Evolutionary conservation across 768 basidiomycete genomes (phyloP).

Genomic region (Xerocomellus dryophilus): DNA sequence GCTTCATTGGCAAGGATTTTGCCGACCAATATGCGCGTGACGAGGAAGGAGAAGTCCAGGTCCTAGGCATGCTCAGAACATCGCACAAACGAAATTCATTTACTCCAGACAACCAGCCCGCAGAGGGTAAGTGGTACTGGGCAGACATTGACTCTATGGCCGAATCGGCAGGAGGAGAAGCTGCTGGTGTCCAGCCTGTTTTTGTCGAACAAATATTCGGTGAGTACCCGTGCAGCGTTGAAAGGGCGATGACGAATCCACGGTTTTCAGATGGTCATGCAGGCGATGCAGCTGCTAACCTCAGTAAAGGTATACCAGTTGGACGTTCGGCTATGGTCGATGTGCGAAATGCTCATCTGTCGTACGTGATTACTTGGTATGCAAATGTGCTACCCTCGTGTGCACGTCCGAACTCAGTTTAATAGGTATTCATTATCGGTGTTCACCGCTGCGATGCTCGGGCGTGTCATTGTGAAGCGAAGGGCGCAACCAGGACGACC

Average conservation of each 20-base stretch:
- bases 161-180: conserved; percentile 68
- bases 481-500: conserved; percentile 45
- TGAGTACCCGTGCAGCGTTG: conserved; percentile 34
- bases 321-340: conserved; percentile 83
- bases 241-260: not conserved
- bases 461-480: conserved; percentile 58
- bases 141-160: conserved; percentile 81
- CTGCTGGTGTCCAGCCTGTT: conserved; percentile 77
- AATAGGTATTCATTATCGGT: conserved; percentile 85
- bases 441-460: conserved; percentile 82
- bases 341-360: conserved; percentile 88
- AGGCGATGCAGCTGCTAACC: conserved; percentile 59
- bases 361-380: conserved; percentile 94
- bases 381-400: conserved; percentile 15
- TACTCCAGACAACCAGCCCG: conserved; percentile 84
- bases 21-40: conserved; percentile 37
- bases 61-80: conserved; percentile 85
- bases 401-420: conserved; percentile 11
- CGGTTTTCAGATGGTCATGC: conserved; percentile 71
- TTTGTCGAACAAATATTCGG: conserved; percentile 90
- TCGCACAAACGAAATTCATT: conserved; percentile 73
- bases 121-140: conserved; percentile 88
- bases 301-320: conserved; percentile 76
- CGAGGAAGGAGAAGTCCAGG: conserved; percentile 58
- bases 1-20: conserved; percentile 71